Base-by-base conservation (phyloP, 257 asterid species). In the Rauvolfia tetraphylla region DNA sequence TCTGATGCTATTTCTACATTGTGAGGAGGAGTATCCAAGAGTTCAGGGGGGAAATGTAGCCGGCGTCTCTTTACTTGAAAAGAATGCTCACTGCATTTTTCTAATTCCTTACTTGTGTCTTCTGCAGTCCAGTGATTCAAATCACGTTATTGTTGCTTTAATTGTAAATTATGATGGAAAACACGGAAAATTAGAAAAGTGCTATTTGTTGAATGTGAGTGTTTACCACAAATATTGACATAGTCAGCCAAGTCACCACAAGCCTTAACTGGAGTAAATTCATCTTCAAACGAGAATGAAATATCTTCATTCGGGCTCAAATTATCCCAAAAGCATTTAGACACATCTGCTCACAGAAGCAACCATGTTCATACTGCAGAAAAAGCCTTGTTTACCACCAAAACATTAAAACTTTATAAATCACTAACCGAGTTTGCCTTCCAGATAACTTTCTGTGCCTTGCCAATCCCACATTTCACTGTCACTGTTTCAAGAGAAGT, bases 31-130 rank as follows among this genome's bases (percentile, higher is more conserved):
- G 81, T 63, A 74, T 81, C 85, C 72, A 84, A 34, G 74, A 76
- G 77, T 73, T 92, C 90, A 66, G 92, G 72, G 54, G 85, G 89
- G 76, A 90, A 92, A 51, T 88, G 96, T 15, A 92, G 92, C 68
- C 92, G 74, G 2, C 96, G 92, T 79, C 93, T 83, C 81, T 90
- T 91, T 46, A 69, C 84, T 69, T 78, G 90, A 71, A 93, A 84
- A 4, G 83, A 80, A 69, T 81, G 85, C 79, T 91, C 94, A 48
- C 67, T 61, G 53, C 48, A 83, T 34, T 79, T 76, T 49, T 86
- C 92, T 13, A 75, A 63, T 44, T 82, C 84, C 85, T 87, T 85
- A 66, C 78, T 85, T 59, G 67, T 69, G 48, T 61, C 78, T 62
- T 79, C 93, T 88, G 85, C 76, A 81, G 48, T 77, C 79, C 39